Conservation (phyloP, 306 rosid genomes). For the Nissolia schottii region DNA sequence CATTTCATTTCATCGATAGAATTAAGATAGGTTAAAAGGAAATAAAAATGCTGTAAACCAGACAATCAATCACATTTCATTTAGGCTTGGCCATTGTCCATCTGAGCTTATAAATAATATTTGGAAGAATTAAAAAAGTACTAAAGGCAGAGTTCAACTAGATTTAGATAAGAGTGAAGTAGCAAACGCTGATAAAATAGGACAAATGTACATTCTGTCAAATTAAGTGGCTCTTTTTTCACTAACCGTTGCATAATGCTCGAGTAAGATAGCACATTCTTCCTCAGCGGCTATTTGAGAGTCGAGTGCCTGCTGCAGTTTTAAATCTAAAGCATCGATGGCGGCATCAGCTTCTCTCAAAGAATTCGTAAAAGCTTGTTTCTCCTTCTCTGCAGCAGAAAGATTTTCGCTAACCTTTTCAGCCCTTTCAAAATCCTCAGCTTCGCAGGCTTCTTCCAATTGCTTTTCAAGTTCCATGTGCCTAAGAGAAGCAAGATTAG, state of each 20-base stretch:
- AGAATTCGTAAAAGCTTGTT: slow-evolving; percentile 31
- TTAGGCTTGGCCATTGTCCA: background rate
- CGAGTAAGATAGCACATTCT: slow-evolving; percentile 50
- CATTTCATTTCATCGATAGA: background rate
- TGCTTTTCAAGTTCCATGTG: slow-evolving; percentile 53
- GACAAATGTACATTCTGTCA: background rate
- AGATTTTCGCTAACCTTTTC: slow-evolving; percentile 61
- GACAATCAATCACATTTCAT: background rate
- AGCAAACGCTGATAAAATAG: background rate
- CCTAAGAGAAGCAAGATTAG: slow-evolving; percentile 36
- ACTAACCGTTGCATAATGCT: slow-evolving; percentile 49
- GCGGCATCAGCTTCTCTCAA: slow-evolving; percentile 52
- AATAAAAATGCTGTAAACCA: background rate
- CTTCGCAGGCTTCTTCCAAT: slow-evolving; percentile 75
- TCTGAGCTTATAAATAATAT: background rate
- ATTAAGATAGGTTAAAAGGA: background rate
- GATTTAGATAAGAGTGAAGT: background rate
- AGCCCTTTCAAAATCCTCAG: slow-evolving; percentile 77
- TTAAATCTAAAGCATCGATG: slow-evolving; percentile 47
- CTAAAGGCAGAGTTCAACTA: background rate
- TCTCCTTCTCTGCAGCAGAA: slow-evolving; percentile 57
- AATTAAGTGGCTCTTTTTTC: background rate
- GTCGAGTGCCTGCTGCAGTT: slow-evolving; percentile 52
- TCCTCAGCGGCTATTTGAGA: slow-evolving; percentile 63
- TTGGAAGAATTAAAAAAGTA: background rate